phyloP scores from a whole-genome alignment of 176 grass and related monocot species.

The Triticum dicoccoides region DNA sequence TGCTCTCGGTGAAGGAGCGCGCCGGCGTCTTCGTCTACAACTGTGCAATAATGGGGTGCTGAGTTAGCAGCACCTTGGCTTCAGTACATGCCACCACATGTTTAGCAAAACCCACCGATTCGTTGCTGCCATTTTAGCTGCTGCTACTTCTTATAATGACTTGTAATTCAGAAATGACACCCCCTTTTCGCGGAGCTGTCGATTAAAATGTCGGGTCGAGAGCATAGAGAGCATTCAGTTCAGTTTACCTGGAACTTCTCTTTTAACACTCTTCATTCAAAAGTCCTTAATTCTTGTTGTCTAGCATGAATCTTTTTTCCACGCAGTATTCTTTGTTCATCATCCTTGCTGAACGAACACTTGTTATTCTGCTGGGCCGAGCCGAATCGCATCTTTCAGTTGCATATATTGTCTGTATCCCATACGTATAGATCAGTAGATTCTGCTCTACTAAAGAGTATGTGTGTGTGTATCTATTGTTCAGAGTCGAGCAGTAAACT shows the following conservation, averaged over 20 bases:
- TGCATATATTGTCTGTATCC: background rate
- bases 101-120: slow-evolving; percentile 37
- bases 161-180: slow-evolving; percentile 56
- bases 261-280: slow-evolving; percentile 14
- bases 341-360: background rate
- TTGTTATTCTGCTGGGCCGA: background rate
- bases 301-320: slow-evolving; percentile 19
- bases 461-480: background rate
- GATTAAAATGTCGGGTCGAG: slow-evolving; percentile 41
- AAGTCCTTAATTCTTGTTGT: slow-evolving; percentile 30
- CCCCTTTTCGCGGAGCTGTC: slow-evolving; percentile 46
- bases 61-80: slow-evolving; percentile 19
- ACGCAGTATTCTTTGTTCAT: slow-evolving; percentile 41
- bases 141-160: slow-evolving; percentile 38
- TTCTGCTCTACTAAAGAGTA: background rate
- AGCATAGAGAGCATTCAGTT: slow-evolving; percentile 65
- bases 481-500: background rate
- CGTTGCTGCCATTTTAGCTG: slow-evolving; percentile 41
- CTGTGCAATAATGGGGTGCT: slow-evolving; percentile 97
- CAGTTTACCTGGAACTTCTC: slow-evolving; percentile 55
- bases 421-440: slow-evolving; percentile 33
- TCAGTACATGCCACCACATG: slow-evolving; percentile 19
- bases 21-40: slow-evolving; percentile 86
- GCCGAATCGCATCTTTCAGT: no score
- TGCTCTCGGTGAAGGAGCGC: slow-evolving; percentile 64